These are phyloP conservation scores for Hirsutella minnesotensis DNA, from an alignment of 2,329 filamentous ascomycete genomes.

Conservation along the genomic window DNA sequence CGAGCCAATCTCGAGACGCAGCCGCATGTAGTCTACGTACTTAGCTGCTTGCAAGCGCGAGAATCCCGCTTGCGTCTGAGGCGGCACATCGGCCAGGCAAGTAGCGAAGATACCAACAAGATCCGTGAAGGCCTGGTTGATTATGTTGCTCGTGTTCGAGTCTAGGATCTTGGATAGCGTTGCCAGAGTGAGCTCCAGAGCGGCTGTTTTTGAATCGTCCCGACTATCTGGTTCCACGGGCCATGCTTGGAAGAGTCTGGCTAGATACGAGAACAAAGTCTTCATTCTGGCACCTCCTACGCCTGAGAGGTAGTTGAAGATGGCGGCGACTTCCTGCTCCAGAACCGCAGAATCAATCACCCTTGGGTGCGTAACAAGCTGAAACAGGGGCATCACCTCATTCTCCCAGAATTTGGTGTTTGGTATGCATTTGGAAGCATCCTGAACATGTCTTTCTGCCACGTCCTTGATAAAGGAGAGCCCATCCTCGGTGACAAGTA, in stretches of 20 bases:
- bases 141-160: constrained; percentile 21
- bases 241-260: constrained; percentile 10
- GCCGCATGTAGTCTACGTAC: constrained; percentile 18
- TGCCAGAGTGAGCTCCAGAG: constrained; percentile 16
- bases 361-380: constrained; percentile 21
- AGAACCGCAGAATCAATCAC: too few species aligned
- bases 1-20: constrained; percentile 18
- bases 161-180: constrained; percentile 23
- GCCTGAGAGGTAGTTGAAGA: constrained; percentile 24
- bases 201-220: constrained; percentile 8
- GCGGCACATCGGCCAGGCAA: constrained; percentile 7
- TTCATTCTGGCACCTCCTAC: constrained; percentile 18
- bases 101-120: constrained; percentile 10
- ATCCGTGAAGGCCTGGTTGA: constrained; percentile 11
- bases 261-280: constrained; percentile 19
- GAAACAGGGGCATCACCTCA: constrained; percentile 20
- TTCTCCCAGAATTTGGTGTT: constrained; percentile 12
- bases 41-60: constrained; percentile 16
- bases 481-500: constrained; percentile 15
- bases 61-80: constrained; percentile 10
- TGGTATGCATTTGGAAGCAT: background rate
- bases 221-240: constrained; percentile 3
- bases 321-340: constrained; percentile 21
- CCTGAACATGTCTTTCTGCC: constrained; percentile 13
- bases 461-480: constrained; percentile 14